phyloP scores from a whole-genome alignment of 148 eudicot genomes.

The Drosera capensis region DNA sequence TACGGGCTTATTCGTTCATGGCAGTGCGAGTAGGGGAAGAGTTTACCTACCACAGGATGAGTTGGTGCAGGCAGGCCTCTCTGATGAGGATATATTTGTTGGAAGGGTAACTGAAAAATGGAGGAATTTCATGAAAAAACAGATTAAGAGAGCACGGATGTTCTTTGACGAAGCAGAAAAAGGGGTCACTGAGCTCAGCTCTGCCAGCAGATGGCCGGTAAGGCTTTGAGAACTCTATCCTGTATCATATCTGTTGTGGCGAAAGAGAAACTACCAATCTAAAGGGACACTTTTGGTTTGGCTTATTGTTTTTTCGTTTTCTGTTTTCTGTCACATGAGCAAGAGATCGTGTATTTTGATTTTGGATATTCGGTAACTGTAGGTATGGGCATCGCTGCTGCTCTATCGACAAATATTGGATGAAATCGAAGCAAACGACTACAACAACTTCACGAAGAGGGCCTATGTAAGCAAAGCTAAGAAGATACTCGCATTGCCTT shows the following conservation, averaged over 20 bases:
- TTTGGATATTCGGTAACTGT: conserved; percentile 3
- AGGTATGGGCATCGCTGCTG: conserved; percentile 95
- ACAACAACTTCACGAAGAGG: conserved; percentile 82
- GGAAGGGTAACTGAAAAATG: conserved; percentile 91
- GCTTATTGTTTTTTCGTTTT: no score
- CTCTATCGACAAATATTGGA: conserved; percentile 79
- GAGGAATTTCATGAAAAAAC: conserved; percentile 87
- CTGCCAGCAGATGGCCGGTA: conserved; percentile 98
- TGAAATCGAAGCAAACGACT: conserved; percentile 90
- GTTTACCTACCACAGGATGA: conserved; percentile 93
- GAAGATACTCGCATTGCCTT: conserved; percentile 66
- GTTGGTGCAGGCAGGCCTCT: conserved; percentile 81
- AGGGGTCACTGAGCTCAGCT: conserved; percentile 73
- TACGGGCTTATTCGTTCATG: conserved; percentile 1
- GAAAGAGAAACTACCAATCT: no score
- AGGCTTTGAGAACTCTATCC: no score
- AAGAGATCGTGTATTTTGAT: not conserved
- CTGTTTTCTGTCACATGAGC: not conserved
- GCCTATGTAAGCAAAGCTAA: conserved; percentile 85
- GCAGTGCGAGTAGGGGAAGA: conserved; percentile 85
- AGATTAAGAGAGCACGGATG: conserved; percentile 82
- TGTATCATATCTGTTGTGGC: no score
- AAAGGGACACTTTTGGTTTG: no score
- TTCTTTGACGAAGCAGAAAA: conserved; percentile 87
- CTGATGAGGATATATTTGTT: conserved; percentile 86